These are phyloP conservation scores for Citrus sp. DNA, from an alignment of 345 rosid genomes.

Conservation along the genomic window DNA sequence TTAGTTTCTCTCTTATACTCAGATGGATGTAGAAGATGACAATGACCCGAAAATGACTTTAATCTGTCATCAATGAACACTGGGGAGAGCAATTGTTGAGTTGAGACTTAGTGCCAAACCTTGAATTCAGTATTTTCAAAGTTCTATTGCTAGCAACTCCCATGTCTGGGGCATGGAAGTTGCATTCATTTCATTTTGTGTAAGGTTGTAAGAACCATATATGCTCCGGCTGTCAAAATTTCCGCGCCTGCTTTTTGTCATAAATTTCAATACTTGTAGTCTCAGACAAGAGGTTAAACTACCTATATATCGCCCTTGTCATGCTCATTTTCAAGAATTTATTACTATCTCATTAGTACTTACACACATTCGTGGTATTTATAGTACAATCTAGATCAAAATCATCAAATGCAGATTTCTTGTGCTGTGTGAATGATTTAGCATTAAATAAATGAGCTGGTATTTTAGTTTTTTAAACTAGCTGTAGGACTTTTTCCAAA, in stretches of 20 bases:
- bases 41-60: conserved; percentile 8
- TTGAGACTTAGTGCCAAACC: not conserved
- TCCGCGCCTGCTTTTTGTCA: not conserved
- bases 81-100: not conserved
- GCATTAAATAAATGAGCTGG: not conserved
- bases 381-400: not conserved
- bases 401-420: not conserved
- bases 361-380: not conserved
- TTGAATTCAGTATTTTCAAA: not conserved
- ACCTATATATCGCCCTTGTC: not conserved
- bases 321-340: not conserved
- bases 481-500: not conserved
- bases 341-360: not conserved
- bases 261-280: not conserved
- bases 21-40: not conserved
- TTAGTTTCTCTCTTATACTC: not conserved
- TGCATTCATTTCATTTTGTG: not conserved
- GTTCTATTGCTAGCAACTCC: not conserved
- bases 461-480: not conserved
- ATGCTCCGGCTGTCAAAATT: not conserved
- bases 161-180: not conserved
- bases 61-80: not conserved
- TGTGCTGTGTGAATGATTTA: not conserved
- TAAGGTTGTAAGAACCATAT: not conserved
- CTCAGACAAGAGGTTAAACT: not conserved